These are phyloP conservation scores for Mortierella polycephala DNA, from an alignment of 371 early-diverging fungal species.

Conservation along the genomic window DNA sequence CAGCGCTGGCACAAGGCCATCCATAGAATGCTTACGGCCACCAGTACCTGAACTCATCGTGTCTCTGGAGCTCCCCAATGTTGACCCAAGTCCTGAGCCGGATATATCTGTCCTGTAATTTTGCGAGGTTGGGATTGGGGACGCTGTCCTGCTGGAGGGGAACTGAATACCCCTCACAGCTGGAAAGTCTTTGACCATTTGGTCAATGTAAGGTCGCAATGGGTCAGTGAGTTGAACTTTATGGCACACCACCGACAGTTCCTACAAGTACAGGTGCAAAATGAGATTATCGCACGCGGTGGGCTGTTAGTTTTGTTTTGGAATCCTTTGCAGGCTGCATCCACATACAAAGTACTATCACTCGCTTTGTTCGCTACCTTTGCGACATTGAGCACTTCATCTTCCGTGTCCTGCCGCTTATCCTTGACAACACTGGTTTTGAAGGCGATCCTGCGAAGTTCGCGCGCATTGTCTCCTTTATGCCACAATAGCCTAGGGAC, in stretches of 20 bases:
- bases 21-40: slow-evolving; percentile 47
- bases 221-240: slow-evolving; percentile 59
- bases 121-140: slow-evolving; percentile 29
- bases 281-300: not conserved
- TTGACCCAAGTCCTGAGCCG: slow-evolving; percentile 9
- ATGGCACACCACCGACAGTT: slow-evolving; percentile 56
- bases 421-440: slow-evolving; percentile 81
- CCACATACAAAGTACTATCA: not conserved
- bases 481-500: slow-evolving; percentile 90
- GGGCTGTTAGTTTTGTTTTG: no score
- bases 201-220: slow-evolving; percentile 65
- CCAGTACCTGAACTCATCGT: not conserved
- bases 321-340: not conserved
- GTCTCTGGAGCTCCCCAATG: slow-evolving; percentile 13
- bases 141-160: slow-evolving; percentile 32
- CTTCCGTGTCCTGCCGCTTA: slow-evolving; percentile 76
- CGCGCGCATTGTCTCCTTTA: slow-evolving; percentile 67
- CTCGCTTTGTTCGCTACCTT: slow-evolving; percentile 56
- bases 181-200: slow-evolving; percentile 62
- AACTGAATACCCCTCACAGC: slow-evolving; percentile 56
- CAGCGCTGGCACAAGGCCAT: slow-evolving; percentile 54
- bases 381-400: slow-evolving; percentile 75
- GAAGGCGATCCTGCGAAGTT: slow-evolving; percentile 73
- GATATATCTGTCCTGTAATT: slow-evolving; percentile 15
- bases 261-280: slow-evolving; percentile 11